Conservation (phyloP, 75 land plant genomes). For the Adiantum capillusveneris region DNA sequence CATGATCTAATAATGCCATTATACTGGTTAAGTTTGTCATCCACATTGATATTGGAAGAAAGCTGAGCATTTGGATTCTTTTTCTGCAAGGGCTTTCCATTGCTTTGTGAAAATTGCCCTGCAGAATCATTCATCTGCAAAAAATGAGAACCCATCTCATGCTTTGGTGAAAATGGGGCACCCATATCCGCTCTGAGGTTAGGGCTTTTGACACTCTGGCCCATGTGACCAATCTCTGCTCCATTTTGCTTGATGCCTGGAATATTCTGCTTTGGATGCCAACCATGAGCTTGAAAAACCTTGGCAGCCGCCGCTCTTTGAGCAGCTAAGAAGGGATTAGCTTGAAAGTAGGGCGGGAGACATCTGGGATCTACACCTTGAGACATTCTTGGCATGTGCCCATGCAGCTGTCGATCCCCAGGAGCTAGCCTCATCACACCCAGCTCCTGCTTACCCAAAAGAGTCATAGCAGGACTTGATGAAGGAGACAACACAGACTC, state of each 20-base stretch:
- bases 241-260: not conserved
- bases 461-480: too few species aligned
- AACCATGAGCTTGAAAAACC: constrained; percentile 4
- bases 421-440: not conserved
- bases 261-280: not conserved
- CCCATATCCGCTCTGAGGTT: not conserved
- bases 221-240: not conserved
- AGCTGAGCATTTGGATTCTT: not conserved
- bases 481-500: too few species aligned
- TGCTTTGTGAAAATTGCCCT: too few species aligned
- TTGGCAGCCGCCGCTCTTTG: not conserved
- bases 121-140: too few species aligned
- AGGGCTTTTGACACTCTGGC: not conserved
- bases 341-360: not conserved
- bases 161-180: too few species aligned
- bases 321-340: not conserved
- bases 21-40: not conserved
- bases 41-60: not conserved
- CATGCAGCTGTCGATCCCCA: not conserved
- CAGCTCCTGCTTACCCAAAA: too few species aligned
- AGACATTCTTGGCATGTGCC: not conserved
- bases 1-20: not conserved
- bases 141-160: too few species aligned
- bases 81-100: too few species aligned
- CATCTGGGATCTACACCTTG: constrained; percentile 1